Conservation (phyloP, 2,329 filamentous ascomycete species). For the Metarhizium brunneum region DNA sequence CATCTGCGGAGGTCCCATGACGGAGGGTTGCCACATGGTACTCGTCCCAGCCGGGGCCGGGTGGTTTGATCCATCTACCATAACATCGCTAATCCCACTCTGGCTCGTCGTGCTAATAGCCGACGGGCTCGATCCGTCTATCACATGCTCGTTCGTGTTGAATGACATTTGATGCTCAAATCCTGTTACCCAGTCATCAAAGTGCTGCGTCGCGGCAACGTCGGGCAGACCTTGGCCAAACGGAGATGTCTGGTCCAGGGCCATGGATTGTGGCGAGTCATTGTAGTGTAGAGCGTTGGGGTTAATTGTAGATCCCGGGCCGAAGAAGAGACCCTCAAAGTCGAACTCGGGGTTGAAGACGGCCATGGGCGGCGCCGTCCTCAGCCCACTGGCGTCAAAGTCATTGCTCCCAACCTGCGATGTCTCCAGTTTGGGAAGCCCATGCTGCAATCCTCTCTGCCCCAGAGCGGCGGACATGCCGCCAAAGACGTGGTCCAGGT, state of each 20-base stretch:
- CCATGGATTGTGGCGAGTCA: constrained; percentile 61
- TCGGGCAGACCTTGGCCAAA: constrained; percentile 49
- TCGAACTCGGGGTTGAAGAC: constrained; percentile 50
- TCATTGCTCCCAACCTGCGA: constrained; percentile 58
- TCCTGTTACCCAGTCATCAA: constrained; percentile 75
- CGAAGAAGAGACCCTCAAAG: constrained; percentile 52
- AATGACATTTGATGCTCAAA: constrained; percentile 72
- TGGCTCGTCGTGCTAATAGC: constrained; percentile 93
- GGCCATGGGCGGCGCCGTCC: constrained; percentile 64
- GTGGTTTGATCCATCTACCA: constrained; percentile 74
- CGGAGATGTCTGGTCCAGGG: constrained; percentile 52
- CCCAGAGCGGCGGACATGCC: constrained; percentile 63
- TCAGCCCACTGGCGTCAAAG: constrained; percentile 51
- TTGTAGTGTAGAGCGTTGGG: constrained; percentile 74
- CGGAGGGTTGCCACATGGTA: constrained; percentile 60
- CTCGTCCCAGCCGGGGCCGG: constrained; percentile 41
- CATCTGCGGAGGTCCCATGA: constrained; percentile 61
- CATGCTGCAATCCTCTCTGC: constrained; percentile 57
- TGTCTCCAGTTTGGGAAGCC: constrained; percentile 77
- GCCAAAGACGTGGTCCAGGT: constrained; percentile 55
- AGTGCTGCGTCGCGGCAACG: constrained; percentile 45
- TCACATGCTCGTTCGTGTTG: constrained; percentile 63
- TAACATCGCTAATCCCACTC: constrained; percentile 81
- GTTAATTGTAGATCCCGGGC: constrained; percentile 57
- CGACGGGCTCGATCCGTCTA: constrained; percentile 91